These are phyloP conservation scores for Bipolaris oryzae DNA, from an alignment of 2,329 filamentous ascomycete genomes.

Conservation along the genomic window DNA sequence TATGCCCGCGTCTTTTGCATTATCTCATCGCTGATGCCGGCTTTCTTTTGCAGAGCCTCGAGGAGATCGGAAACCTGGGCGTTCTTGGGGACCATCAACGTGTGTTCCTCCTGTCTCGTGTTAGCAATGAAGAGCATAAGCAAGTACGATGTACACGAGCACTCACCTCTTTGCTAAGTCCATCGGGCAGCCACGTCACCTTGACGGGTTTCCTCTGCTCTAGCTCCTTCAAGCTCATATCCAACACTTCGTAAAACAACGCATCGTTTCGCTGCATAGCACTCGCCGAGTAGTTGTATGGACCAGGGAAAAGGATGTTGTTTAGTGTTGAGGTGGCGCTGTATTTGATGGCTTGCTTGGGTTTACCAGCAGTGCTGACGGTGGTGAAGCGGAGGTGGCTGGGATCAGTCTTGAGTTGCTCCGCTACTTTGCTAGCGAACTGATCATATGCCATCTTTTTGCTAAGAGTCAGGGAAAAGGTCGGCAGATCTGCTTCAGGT, in stretches of 20 bases:
- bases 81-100: slow-evolving; percentile 86
- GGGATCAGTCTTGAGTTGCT: slow-evolving; percentile 74
- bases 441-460: slow-evolving; percentile 90
- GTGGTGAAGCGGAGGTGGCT: slow-evolving; percentile 93
- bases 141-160: background rate
- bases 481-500: slow-evolving; percentile 62
- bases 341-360: slow-evolving; percentile 79
- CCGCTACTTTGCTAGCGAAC: slow-evolving; percentile 80
- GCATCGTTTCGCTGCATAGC: slow-evolving; percentile 73
- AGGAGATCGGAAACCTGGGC: slow-evolving; percentile 81
- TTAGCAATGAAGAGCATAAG: slow-evolving; percentile 15
- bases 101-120: slow-evolving; percentile 68
- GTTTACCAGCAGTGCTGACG: slow-evolving; percentile 78
- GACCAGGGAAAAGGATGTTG: slow-evolving; percentile 75
- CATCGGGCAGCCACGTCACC: slow-evolving; percentile 84
- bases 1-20: slow-evolving; percentile 77
- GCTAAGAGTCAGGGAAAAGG: slow-evolving; percentile 79
- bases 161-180: slow-evolving; percentile 84
- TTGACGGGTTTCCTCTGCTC: slow-evolving; percentile 91
- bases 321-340: slow-evolving; percentile 71
- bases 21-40: slow-evolving; percentile 76
- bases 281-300: slow-evolving; percentile 72
- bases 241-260: slow-evolving; percentile 89
- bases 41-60: slow-evolving; percentile 77
- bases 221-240: slow-evolving; percentile 90